Base-by-base conservation (phyloP, 1,139 yeast species). In the Hemisphaericaspora xylanilytica region DNA sequence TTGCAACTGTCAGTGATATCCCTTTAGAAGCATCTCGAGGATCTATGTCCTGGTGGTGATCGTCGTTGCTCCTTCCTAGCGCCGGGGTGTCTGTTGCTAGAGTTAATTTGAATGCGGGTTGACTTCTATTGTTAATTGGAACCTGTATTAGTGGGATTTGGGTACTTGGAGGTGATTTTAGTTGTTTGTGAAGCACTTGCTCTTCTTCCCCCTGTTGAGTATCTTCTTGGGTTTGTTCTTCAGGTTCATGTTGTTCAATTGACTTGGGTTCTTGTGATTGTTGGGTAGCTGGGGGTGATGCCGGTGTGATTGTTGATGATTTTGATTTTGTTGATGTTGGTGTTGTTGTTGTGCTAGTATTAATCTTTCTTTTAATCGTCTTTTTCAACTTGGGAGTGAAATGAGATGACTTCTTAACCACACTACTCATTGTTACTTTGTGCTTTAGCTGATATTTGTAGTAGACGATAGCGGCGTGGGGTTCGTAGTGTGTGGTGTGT, bases 301-400 rank as follows among this genome's bases (percentile, higher is more conserved):
- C 35, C 37, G 59, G 67, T 2, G 67, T 52, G 18, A 65, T 64
- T 3, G 67, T 48, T 16, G 22, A 6, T 20, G 22, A 9, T 42
- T 40, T 28, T n/a, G 47, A 5, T 15, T 11, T 9, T 16, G 20
- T 13, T 15, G 13, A 12, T 7, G 31, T 9, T 6, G 31, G 16
- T n/a, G 14, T 11, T 11, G 32, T 22, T 4, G 32, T 47, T 9
- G 51, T 42, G 11, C n/a, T n/a, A n/a, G n/a, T n/a, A n/a, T n/a
- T n/a, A n/a, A 39, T 43, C 38, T 50, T 53, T 44, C 54, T 54
- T 43, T 58, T 49, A 18, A 46, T 36, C 6, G 53, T 43, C 29
- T 59, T 58, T 52, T 61, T 65, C 34, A 68, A 46, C 49, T 66
- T 67, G 33, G 75, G 75, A 32, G 63, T 56, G 51, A 71, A 71